These are phyloP conservation scores for Boehmeria nivea DNA, from an alignment of 306 rosid species.

Conservation along the genomic window DNA sequence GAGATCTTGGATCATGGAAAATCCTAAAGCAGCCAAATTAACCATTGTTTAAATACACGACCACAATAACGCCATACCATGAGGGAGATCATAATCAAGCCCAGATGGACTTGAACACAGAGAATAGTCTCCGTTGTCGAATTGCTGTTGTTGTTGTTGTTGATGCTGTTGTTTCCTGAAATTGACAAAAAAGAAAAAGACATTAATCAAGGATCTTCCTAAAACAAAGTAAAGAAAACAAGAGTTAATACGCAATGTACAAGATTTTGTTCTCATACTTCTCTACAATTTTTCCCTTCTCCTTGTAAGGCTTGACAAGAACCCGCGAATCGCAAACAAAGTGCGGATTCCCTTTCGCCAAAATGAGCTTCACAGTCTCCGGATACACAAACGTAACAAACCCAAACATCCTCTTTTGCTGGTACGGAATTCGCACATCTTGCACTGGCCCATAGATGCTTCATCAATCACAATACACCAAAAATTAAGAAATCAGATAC, in stretches of 20 bases:
- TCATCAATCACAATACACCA: conserved; percentile 17
- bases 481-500: background rate
- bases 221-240: background rate
- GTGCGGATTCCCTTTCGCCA: conserved; percentile 93
- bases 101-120: conserved; percentile 39
- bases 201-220: background rate
- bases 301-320: conserved; percentile 97
- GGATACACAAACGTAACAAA: conserved; percentile 89
- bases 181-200: background rate
- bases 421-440: conserved; percentile 97
- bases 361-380: conserved; percentile 75
- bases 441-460: conserved; percentile 95
- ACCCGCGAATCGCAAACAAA: conserved; percentile 93
- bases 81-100: conserved; percentile 20
- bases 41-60: background rate
- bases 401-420: conserved; percentile 96
- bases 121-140: conserved; percentile 39
- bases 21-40: no score
- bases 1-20: background rate
- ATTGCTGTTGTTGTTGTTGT: conserved; percentile 25
- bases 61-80: conserved; percentile 20
- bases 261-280: conserved; percentile 36
- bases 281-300: conserved; percentile 82
- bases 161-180: conserved; percentile 37
- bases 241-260: background rate